These are phyloP conservation scores for Solanum pimpinellifolium DNA, from an alignment of 257 asterid species.

Conservation along the genomic window DNA sequence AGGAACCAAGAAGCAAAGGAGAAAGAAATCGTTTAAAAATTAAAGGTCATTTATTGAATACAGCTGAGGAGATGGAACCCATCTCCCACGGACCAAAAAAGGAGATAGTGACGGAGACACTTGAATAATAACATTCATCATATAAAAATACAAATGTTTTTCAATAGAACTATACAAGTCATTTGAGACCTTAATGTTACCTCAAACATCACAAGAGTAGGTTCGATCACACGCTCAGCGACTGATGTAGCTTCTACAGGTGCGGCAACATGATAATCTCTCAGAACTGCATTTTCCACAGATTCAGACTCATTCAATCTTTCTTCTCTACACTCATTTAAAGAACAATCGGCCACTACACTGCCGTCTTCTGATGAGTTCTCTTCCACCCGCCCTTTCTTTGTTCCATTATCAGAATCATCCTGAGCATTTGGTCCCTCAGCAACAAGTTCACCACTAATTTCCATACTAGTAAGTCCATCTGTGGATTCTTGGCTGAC, in stretches of 20 bases:
- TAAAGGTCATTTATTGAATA: neutral
- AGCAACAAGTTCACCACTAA: slow-evolving; percentile 49
- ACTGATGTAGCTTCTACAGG: slow-evolving; percentile 69
- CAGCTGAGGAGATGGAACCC: neutral
- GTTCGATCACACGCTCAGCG: slow-evolving; percentile 83
- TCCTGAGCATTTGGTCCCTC: slow-evolving; percentile 47
- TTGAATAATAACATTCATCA: neutral
- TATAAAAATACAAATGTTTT: neutral
- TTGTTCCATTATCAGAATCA: slow-evolving; percentile 67
- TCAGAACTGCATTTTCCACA: slow-evolving; percentile 32
- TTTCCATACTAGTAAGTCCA: slow-evolving; percentile 73
- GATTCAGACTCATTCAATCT: slow-evolving; percentile 43
- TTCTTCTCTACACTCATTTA: slow-evolving; percentile 55
- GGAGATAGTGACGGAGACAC: neutral
- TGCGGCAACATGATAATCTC: slow-evolving; percentile 60
- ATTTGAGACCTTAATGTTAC: slow-evolving; percentile 21
- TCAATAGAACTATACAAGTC: neutral
- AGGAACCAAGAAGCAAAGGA: neutral
- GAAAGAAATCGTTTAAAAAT: neutral
- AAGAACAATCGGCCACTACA: slow-evolving; percentile 39
- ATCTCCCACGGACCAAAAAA: neutral
- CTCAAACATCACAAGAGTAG: slow-evolving; percentile 97
- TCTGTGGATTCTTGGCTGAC: slow-evolving; percentile 46
- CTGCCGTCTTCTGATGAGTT: slow-evolving; percentile 56
- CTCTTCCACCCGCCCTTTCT: slow-evolving; percentile 66